Evolutionary conservation across 192 early-diverging fungal species (phyloP).

Genomic region (Dispira parvispora): DNA sequence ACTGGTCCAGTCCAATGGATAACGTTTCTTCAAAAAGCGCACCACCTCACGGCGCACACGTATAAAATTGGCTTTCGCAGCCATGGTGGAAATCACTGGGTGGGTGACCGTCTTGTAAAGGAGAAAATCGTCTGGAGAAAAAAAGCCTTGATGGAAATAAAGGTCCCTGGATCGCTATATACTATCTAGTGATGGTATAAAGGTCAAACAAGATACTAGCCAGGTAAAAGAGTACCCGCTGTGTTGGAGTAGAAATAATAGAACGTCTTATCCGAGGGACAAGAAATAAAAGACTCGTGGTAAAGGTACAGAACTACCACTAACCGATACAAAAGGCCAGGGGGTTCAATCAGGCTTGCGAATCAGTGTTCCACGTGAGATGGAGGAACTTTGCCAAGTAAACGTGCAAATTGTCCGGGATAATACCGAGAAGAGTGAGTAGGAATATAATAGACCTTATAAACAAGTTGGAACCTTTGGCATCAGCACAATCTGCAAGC

Average conservation of each 20-base stretch:
- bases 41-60: background rate
- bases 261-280: too few species aligned
- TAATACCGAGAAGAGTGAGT: too few species aligned
- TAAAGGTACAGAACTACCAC: too few species aligned
- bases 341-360: too few species aligned
- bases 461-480: too few species aligned
- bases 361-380: too few species aligned
- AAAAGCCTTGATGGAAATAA: background rate
- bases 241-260: background rate
- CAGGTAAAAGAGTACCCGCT: background rate
- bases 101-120: background rate
- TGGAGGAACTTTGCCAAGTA: too few species aligned
- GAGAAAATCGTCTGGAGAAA: background rate
- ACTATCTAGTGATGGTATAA: background rate
- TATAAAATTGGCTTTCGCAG: background rate
- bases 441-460: too few species aligned
- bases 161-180: background rate
- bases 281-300: too few species aligned
- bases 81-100: background rate
- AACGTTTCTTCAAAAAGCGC: conserved; percentile 6
- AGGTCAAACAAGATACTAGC: background rate
- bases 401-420: too few species aligned
- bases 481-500: too few species aligned
- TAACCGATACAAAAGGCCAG: too few species aligned
- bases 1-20: conserved; percentile 19